Percentiles rank a stretch among this genome's conserved stretches.
These are phyloP conservation scores for Talaromyces borbonicus DNA, from an alignment of 495 filamentous ascomycete species.

Conservation along the genomic window DNA sequence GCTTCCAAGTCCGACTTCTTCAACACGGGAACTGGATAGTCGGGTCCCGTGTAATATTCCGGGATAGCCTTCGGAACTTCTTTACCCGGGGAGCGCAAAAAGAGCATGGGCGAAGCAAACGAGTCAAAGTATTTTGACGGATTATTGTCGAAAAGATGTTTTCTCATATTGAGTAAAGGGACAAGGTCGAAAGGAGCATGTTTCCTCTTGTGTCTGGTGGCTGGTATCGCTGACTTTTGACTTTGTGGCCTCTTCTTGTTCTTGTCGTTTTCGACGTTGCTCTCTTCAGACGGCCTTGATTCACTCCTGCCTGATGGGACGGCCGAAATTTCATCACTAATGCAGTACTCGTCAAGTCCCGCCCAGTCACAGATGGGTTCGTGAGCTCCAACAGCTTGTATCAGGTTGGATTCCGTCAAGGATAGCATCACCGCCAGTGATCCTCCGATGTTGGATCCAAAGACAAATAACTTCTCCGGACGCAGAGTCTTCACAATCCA, in stretches of 20 bases:
- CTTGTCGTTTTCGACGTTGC: background rate
- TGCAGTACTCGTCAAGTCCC: conserved; percentile 28
- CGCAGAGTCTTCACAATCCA: conserved; percentile 25
- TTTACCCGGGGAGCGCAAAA: conserved; percentile 41
- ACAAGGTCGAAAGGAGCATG: conserved; percentile 24
- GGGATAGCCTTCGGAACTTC: conserved; percentile 28
- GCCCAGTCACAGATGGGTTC: conserved; percentile 36
- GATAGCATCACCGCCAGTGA: conserved; percentile 48
- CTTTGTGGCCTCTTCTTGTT: background rate
- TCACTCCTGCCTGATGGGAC: background rate
- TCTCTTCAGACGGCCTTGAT: background rate
- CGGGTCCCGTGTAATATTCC: conserved; percentile 24
- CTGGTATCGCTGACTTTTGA: no score
- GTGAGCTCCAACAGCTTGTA: conserved; percentile 25
- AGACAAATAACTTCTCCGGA: conserved; percentile 31
- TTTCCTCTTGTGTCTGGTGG: background rate
- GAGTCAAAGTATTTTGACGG: conserved; percentile 45
- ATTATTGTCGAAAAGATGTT: conserved; percentile 32
- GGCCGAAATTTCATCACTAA: conserved; percentile 1
- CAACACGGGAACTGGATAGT: conserved; percentile 27
- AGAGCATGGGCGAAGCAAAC: conserved; percentile 50
- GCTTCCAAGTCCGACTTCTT: conserved; percentile 5
- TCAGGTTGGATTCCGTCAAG: conserved; percentile 43
- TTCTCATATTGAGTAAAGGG: conserved; percentile 28
- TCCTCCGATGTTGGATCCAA: conserved; percentile 46